phyloP scores from a whole-genome alignment of 2,329 filamentous ascomycete species.

The Chaetoscypha palmicola region DNA sequence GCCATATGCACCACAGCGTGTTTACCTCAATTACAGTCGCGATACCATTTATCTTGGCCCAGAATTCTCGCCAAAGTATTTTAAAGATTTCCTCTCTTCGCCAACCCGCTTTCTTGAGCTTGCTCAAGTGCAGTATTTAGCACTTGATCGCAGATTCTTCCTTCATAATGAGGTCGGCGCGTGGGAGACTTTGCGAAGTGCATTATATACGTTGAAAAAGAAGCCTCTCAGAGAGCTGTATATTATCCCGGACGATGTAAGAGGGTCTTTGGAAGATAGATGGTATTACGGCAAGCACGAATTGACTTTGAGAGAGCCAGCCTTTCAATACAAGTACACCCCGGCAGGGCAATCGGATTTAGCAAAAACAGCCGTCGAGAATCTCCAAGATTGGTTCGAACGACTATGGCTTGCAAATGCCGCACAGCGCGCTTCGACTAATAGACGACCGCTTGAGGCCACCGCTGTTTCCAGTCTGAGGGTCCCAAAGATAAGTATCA shows the following conservation, averaged over 20 bases:
- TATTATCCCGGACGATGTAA: conserved; percentile 19
- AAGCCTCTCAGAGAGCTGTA: conserved; percentile 14
- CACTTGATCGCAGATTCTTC: conserved; percentile 16
- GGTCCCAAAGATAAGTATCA: conserved; percentile 12
- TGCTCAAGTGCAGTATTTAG: conserved; percentile 13
- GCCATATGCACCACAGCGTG: conserved; percentile 10
- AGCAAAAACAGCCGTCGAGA: conserved; percentile 12
- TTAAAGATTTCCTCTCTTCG: conserved; percentile 13
- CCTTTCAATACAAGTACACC: conserved; percentile 10
- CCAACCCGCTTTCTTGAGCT: conserved; percentile 10
- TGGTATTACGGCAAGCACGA: conserved; percentile 19
- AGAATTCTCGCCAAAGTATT: conserved; percentile 14
- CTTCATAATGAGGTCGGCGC: neutral
- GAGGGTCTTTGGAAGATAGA: conserved; percentile 9
- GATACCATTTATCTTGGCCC: conserved; percentile 22
- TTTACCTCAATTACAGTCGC: conserved; percentile 14
- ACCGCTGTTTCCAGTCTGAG: neutral
- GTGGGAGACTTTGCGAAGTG: conserved; percentile 11
- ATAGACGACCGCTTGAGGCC: neutral
- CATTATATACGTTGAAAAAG: conserved; percentile 12
- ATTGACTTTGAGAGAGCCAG: conserved; percentile 10
- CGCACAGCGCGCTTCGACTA: neutral
- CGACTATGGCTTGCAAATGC: conserved; percentile 7
- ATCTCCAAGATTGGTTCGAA: conserved; percentile 15
- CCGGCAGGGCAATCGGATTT: conserved; percentile 2